Base-by-base conservation (phyloP, 495 filamentous ascomycete genomes). In the Tuber calosporum region DNA sequence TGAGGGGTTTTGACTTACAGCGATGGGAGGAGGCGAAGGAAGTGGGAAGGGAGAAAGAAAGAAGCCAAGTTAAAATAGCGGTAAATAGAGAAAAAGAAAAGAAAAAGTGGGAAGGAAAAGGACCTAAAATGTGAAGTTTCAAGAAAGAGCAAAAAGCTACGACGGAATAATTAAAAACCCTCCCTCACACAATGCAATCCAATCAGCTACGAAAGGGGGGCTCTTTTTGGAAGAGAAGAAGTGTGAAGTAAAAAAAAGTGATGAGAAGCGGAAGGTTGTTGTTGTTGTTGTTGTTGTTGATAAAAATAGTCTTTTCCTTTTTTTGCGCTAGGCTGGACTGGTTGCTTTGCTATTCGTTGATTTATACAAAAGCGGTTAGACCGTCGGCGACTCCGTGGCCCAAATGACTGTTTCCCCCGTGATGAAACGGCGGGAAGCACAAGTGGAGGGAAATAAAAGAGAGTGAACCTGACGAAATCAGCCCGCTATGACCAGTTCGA, bases 341-440 rank as follows among this genome's bases (percentile, higher is more conserved):
- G 53, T 62, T 62, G 53, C 53, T 62, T 34, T 34, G 53, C 26
- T 19, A 62, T 62, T 62, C 30, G 26, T 62, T 13, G 53, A 62
- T 62, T 62, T 62, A 17, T 62, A 69, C 70, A 40, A 62, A 73
- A 42, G 75, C 70, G 70, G 53, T 67, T 76, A 72, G 70, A 73
- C 67, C 43, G 34, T 78, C 76, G 76, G 76, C 68, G 71, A 71
- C 76, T 4, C 76, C 76, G 75, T 70, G 73, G 75, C 72, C 76
- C 48, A 73, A 67, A 70, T 41, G 58, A 69, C 41, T 73, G 75
- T 66, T 66, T 69, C 37, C 62, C 62, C 66, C 70, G 36, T 66
- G 68, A 58, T 77, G 75, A 73, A 73, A 77, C 74, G 67, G 72
- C 70, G 70, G 75, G 43, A 75, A 75, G 67, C 53, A 68, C 62